phyloP scores from a whole-genome alignment of 164 flowering plant species.

The Vitis cinerea region DNA sequence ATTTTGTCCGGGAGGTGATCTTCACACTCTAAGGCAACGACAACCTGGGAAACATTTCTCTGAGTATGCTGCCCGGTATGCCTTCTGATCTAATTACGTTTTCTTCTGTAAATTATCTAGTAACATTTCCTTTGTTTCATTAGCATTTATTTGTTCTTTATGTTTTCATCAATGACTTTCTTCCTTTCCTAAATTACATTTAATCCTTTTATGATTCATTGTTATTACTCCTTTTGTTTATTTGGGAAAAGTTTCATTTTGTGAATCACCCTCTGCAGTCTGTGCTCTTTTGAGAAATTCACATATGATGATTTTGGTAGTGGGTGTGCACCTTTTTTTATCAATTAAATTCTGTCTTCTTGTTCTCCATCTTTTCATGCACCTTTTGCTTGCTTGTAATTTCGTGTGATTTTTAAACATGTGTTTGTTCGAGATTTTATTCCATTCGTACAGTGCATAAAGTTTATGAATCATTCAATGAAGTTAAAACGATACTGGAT shows the following conservation, averaged over 20 bases:
- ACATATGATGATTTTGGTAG: no score
- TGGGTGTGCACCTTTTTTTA: no score
- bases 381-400: no score
- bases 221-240: background rate
- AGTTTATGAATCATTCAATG: no score
- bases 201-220: background rate
- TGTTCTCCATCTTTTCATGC: no score
- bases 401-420: no score
- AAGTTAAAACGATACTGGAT: no score
- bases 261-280: background rate
- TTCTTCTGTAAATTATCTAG: background rate
- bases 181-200: background rate
- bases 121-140: background rate
- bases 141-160: background rate
- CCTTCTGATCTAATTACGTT: background rate
- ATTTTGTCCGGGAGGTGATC: constrained; percentile 79
- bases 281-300: no score
- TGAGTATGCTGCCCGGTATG: constrained; percentile 83
- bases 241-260: background rate
- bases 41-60: constrained; percentile 81
- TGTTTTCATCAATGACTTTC: background rate
- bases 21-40: constrained; percentile 71
- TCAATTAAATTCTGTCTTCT: no score
- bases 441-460: no score
- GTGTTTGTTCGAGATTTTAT: no score